Evolutionary conservation across 306 rosid species (phyloP).

Genomic region (Begonia masoniana): DNA sequence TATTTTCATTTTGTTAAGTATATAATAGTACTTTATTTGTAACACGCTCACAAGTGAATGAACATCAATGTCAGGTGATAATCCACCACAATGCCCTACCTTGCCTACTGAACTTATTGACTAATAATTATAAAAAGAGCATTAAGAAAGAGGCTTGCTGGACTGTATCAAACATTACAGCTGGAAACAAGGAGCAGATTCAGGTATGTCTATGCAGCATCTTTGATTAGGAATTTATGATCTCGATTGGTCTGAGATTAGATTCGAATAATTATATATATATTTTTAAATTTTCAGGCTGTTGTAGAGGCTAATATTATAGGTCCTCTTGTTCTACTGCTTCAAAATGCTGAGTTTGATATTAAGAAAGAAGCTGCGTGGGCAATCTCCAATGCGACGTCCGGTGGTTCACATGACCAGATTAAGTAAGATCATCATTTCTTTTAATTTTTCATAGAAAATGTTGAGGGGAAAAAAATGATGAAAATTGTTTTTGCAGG

Average conservation of each 20-base stretch:
- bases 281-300: slow-evolving; percentile 24
- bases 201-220: slow-evolving; percentile 22
- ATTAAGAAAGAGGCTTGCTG: slow-evolving; percentile 66
- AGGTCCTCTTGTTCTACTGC: slow-evolving; percentile 44
- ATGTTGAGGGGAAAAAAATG: neutral
- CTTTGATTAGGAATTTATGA: too few species aligned
- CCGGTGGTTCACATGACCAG: slow-evolving; percentile 62
- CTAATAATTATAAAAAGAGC: slow-evolving; percentile 42
- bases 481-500: slow-evolving; percentile 17
- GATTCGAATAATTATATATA: too few species aligned
- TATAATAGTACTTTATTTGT: too few species aligned
- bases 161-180: slow-evolving; percentile 65
- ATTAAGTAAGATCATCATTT: slow-evolving; percentile 33
- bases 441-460: neutral
- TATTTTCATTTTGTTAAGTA: too few species aligned
- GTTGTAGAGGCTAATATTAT: slow-evolving; percentile 46
- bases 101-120: slow-evolving; percentile 39
- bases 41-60: too few species aligned
- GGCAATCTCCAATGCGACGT: slow-evolving; percentile 65
- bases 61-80: neutral
- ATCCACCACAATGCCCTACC: slow-evolving; percentile 45
- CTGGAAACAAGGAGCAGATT: slow-evolving; percentile 55
- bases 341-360: slow-evolving; percentile 49
- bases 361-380: slow-evolving; percentile 74
- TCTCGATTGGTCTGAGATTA: too few species aligned